Percentiles rank a stretch among this genome's conserved stretches.
phyloP scores from a whole-genome alignment of 768 basidiomycete genomes.

The Cantharellus cinnabarinus region DNA sequence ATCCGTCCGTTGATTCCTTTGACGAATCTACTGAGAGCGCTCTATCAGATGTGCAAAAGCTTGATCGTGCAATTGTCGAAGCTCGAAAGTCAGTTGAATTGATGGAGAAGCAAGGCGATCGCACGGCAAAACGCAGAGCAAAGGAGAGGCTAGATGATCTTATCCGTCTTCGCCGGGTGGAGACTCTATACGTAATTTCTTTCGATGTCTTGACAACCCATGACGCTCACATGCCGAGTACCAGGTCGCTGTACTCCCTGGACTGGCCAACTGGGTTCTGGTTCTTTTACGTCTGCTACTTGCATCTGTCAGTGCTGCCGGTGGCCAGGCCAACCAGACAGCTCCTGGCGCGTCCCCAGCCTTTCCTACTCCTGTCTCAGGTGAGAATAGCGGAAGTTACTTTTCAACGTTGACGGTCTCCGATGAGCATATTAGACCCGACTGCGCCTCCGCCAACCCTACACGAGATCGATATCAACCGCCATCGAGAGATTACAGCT shows the following conservation, averaged over 20 bases:
- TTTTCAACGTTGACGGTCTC: constrained; percentile 10
- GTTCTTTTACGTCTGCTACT: constrained; percentile 82
- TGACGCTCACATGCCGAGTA: no score
- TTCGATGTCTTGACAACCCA: not conserved
- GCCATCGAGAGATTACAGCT: constrained; percentile 92
- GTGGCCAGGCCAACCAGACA: constrained; percentile 10
- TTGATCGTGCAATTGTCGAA: constrained; percentile 59
- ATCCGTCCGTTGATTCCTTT: not conserved
- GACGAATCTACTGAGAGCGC: constrained; percentile 10
- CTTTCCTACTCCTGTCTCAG: constrained; percentile 48
- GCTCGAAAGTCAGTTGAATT: constrained; percentile 30
- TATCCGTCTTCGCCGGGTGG: constrained; percentile 72
- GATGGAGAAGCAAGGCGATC: constrained; percentile 22
- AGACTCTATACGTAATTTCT: constrained; percentile 70
- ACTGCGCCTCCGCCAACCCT: constrained; percentile 45
- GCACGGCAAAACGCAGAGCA: constrained; percentile 35
- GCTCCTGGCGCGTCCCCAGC: constrained; percentile 22
- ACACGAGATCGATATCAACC: constrained; percentile 81
- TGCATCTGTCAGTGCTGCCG: constrained; percentile 76
- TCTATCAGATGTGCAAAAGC: constrained; percentile 48
- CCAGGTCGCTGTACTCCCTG: constrained; percentile 67
- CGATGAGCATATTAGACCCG: not conserved
- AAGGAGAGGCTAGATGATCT: constrained; percentile 59
- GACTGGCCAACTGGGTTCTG: constrained; percentile 75
- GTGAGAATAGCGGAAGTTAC: constrained; percentile 17